A percentile compares a stretch with the other conserved stretches of the same genome.
Conservation (phyloP, 441 rosid genomes). For the Corymbia citriodora region DNA sequence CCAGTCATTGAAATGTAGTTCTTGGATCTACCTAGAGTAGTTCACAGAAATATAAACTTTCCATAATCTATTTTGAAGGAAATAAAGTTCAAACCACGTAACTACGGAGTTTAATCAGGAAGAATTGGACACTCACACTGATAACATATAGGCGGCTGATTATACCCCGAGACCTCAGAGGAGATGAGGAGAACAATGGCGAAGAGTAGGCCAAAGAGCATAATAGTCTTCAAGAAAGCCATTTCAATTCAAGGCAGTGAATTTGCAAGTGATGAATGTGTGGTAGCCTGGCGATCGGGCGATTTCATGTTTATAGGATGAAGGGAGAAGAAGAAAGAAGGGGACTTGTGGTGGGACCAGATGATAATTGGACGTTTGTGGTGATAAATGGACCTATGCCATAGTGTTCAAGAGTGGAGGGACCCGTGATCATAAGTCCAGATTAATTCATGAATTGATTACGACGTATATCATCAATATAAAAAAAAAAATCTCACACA, state of each 20-base stretch:
- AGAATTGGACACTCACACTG: background rate
- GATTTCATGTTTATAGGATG: background rate
- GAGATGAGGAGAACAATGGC: constrained; percentile 14
- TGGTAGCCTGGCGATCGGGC: background rate
- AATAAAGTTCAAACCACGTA: background rate
- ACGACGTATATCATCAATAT: background rate
- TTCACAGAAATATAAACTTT: background rate
- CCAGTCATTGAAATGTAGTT: background rate
- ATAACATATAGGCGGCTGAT: too few species aligned
- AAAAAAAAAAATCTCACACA: too few species aligned
- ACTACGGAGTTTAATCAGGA: background rate
- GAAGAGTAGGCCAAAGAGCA: constrained; percentile 18
- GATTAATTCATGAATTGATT: too few species aligned
- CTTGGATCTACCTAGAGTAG: background rate
- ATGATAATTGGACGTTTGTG: too few species aligned
- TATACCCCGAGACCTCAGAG: constrained; percentile 19
- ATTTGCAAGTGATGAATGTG: background rate
- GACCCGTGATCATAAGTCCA: background rate
- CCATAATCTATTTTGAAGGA: background rate
- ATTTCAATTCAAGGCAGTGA: background rate
- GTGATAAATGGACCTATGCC: background rate
- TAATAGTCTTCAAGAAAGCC: constrained; percentile 19
- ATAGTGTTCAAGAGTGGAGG: background rate
- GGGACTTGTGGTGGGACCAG: background rate
- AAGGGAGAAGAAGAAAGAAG: background rate